These are phyloP conservation scores for Dioscorea zingiberensis DNA, from an alignment of 106 monocot genomes.

Conservation along the genomic window DNA sequence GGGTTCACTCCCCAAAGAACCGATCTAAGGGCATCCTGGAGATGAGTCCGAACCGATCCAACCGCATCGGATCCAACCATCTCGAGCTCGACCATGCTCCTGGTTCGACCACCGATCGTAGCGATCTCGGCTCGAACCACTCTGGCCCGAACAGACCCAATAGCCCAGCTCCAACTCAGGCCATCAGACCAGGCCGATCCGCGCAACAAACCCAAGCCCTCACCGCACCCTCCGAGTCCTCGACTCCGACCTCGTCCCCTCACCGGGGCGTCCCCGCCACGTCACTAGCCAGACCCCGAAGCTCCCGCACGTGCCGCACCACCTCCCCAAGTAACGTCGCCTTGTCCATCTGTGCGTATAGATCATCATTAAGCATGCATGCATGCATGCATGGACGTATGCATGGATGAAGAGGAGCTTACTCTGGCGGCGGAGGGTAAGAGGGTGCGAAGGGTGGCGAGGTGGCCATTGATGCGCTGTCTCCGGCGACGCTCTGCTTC, in stretches of 20 bases:
- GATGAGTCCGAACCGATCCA: constrained; percentile 11
- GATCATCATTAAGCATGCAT: background rate
- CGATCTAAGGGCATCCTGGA: constrained; percentile 50
- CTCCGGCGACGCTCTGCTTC: constrained; percentile 76
- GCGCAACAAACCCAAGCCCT: constrained; percentile 68
- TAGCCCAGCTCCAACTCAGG: constrained; percentile 56
- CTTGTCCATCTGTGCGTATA: constrained; percentile 64
- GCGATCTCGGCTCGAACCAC: constrained; percentile 71
- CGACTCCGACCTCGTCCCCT: constrained; percentile 62
- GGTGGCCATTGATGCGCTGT: constrained; percentile 86
- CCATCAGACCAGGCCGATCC: constrained; percentile 73
- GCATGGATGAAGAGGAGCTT: background rate
- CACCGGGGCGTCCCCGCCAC: constrained; percentile 35
- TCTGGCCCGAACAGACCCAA: constrained; percentile 43
- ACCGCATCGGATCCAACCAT: constrained; percentile 4
- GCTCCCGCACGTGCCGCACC: constrained; percentile 83
- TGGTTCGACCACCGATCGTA: constrained; percentile 67
- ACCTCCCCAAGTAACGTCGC: constrained; percentile 87
- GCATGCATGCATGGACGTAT: background rate
- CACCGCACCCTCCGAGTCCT: constrained; percentile 14
- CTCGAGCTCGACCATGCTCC: constrained; percentile 58
- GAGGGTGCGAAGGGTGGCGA: constrained; percentile 66
- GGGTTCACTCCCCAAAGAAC: constrained; percentile 21
- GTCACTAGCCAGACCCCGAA: constrained; percentile 32
- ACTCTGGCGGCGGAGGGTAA: constrained; percentile 64